A percentile compares a stretch with the other conserved stretches of the same genome.
Conservation (phyloP, 306 rosid genomes). For the Cucurbita maxima region DNA sequence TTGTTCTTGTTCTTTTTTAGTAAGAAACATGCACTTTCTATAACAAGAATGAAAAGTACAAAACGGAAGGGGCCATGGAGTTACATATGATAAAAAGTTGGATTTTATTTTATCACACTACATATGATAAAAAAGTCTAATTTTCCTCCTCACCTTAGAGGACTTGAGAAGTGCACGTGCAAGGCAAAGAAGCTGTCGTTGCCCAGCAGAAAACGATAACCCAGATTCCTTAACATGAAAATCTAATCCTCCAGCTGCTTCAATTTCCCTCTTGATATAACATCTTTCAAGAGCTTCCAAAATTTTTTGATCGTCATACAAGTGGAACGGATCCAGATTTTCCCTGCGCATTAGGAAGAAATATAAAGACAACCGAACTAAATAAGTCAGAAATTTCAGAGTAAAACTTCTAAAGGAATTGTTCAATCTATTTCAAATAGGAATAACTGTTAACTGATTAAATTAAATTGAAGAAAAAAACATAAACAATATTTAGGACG, state of each 20-base stretch:
- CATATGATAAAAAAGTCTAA: background rate
- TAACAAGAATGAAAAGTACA: too few species aligned
- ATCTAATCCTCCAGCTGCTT: slow-evolving; percentile 68
- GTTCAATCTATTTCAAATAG: background rate
- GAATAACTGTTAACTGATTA: background rate
- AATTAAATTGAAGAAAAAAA: background rate
- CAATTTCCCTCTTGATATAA: slow-evolving; percentile 72
- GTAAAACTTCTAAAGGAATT: background rate
- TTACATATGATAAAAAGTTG: background rate
- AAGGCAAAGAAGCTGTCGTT: slow-evolving; percentile 90
- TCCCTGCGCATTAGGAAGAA: slow-evolving; percentile 29
- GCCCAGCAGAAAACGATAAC: slow-evolving; percentile 83
- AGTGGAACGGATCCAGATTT: slow-evolving; percentile 68
- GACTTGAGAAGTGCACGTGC: slow-evolving; percentile 87
- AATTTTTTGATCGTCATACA: slow-evolving; percentile 46
- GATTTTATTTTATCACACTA: background rate
- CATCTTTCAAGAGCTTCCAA: slow-evolving; percentile 75
- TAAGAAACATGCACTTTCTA: too few species aligned
- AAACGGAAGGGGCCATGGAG: background rate
- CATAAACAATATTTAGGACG: background rate
- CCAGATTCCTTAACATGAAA: slow-evolving; percentile 54
- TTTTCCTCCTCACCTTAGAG: slow-evolving; percentile 37
- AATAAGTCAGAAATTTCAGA: background rate
- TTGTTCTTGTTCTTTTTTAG: too few species aligned
- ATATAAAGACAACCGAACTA: background rate